Evolutionary conservation across 1,139 yeast genomes (phyloP), one percentile per base, ranked within the genome.

Genomic region (Candida sanyaensis): DNA sequence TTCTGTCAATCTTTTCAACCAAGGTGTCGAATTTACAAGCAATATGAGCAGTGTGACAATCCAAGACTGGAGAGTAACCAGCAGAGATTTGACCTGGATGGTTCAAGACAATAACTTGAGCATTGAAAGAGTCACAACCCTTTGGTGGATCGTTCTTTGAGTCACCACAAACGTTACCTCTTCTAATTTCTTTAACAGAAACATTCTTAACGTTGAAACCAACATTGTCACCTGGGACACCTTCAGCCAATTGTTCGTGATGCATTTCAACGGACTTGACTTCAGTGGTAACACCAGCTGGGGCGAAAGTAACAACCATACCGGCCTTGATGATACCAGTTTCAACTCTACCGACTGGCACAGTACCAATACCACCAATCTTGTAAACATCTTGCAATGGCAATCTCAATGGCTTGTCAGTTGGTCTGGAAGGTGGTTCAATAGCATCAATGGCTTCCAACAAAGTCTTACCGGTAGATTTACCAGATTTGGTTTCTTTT

Each of bases 101-200:
- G 90, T 87, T 87, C 81, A 87, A 81, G 79, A 87, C 86, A 71
- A 87, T 87, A 64, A 87, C 93, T 78, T 88, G 93, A 72, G 95
- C 93, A 73, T 80, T 84, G 91, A 88, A 87, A 67, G 89, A 84
- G 61, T 80, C 88, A 75, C 84, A 75, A 69, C 82, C 95, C 81
- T 77, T 76, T 71, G 96, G 95, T 73, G 96, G 95, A 72, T 88
- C 96, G 85, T 86, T 85, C 88, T 88, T 88, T 77, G 93, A 83
- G 88, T 88, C 95, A 86, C 95, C 95, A 78, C 88, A 81, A 66
- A 87, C 96, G 89, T 88, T 87, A 82, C 96, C 96, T 84, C 95
- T 88, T 80, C 93, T 87, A 72, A 87, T 87, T 72, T 87, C 96
- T 87, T 87, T 87, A 65, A 88, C 93, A 77, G 95, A 88, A 71